These are phyloP conservation scores for Wakefieldia striispora DNA, from an alignment of 768 basidiomycete species.

Conservation along the genomic window DNA sequence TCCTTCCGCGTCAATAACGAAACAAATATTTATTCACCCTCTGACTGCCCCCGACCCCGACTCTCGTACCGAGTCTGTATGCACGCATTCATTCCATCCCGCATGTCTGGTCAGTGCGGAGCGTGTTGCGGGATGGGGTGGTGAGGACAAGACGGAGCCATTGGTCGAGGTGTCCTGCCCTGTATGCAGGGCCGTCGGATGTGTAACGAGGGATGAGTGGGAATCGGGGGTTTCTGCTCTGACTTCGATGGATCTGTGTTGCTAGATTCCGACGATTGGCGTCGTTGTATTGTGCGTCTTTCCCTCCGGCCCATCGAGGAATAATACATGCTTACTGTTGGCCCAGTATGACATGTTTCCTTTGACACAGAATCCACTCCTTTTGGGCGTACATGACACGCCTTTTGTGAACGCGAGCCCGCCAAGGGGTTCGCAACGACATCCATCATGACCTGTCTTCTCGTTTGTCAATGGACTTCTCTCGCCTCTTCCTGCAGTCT, in stretches of 20 bases:
- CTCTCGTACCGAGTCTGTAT: constrained; percentile 34
- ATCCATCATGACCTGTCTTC: neutral
- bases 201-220: constrained; percentile 62
- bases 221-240: constrained; percentile 40
- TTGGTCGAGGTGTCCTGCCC: constrained; percentile 72
- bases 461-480: neutral
- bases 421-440: neutral
- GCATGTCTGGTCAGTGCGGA: constrained; percentile 68
- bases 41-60: constrained; percentile 9
- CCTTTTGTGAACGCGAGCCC: constrained; percentile 1
- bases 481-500: constrained; percentile 8
- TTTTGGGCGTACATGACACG: constrained; percentile 1
- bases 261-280: neutral
- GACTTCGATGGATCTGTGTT: constrained; percentile 1
- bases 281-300: constrained; percentile 4
- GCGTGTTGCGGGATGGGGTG: constrained; percentile 63
- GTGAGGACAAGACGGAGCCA: constrained; percentile 38
- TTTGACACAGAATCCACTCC: neutral
- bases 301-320: neutral
- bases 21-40: constrained; percentile 25
- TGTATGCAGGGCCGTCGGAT: constrained; percentile 64
- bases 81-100: constrained; percentile 69
- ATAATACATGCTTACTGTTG: neutral
- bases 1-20: constrained; percentile 17
- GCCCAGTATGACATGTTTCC: neutral